Percentiles rank a stretch among this genome's conserved stretches.
Evolutionary conservation across 108 stramenopile genomes (phyloP).

Genomic region (Skeletonema costatum): DNA sequence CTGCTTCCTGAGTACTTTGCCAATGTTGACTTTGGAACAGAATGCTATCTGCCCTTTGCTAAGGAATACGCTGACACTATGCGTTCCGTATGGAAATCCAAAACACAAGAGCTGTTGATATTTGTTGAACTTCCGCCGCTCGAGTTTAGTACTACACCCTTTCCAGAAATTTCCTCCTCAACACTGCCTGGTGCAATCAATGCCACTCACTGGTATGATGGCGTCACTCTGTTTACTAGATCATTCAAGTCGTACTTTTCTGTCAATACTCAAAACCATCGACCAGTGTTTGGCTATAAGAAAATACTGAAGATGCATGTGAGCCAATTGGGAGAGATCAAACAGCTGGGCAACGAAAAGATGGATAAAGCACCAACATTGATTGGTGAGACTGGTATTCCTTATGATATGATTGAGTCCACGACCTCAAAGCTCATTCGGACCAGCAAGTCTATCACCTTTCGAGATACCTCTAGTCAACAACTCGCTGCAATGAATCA

Average conservation of each 20-base stretch:
- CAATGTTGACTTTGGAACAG: constrained; percentile 27
- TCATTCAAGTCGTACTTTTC: constrained; percentile 33
- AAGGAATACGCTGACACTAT: constrained; percentile 11
- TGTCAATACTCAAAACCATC: constrained; percentile 27
- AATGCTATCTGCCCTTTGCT: constrained; percentile 34
- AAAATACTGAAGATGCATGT: constrained; percentile 14
- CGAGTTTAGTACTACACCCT: constrained; percentile 22
- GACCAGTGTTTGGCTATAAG: constrained; percentile 31
- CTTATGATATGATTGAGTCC: constrained; percentile 28
- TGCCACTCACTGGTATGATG: constrained; percentile 56
- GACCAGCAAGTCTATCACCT: neutral
- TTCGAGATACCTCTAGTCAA: constrained; percentile 10
- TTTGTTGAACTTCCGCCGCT: constrained; percentile 29
- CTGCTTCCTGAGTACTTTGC: constrained; percentile 29
- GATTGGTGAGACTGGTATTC: constrained; percentile 49
- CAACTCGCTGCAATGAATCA: constrained; percentile 43
- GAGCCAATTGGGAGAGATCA: constrained; percentile 21
- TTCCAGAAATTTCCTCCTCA: constrained; percentile 25
- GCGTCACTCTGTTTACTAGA: constrained; percentile 46
- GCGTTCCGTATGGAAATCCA: constrained; percentile 12
- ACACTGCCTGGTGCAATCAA: constrained; percentile 17
- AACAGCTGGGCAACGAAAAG: constrained; percentile 20
- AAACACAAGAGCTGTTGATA: constrained; percentile 2
- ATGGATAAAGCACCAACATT: constrained; percentile 39
- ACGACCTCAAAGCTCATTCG: too few species aligned